Base-by-base conservation (phyloP, 805 yeast species). In the Candida methanosorbosa region DNA sequence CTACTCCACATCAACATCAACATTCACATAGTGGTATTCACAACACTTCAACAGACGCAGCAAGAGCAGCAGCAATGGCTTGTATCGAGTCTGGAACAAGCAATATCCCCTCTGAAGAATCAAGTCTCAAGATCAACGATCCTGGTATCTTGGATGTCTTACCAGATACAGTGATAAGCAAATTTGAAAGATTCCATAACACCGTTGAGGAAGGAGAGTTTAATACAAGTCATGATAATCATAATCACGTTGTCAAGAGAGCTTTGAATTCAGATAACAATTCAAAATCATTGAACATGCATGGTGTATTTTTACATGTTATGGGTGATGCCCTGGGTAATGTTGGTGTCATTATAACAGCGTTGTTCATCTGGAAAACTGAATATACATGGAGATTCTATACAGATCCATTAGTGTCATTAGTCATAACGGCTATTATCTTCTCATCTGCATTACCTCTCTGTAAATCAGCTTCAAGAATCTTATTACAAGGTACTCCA, bases 241-340 rank as follows among this genome's bases (percentile, higher is more conserved):
- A 52, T 32, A 48, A 48, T 28, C 57, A 52, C 34, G 46, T 37
- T 18, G 25, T 41, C n/a, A 43, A 49, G 31, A 46, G 35, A 29
- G 26, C 33, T 16, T 11, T 35, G 3, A 35, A 27, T 6, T 36
- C 39, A 14, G 40, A 42, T 23, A 50, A 54, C 34, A 28, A 64
- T 40, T 48, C 58, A 22, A 75, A 72, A 52, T 83, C 95, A n/a
- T 65, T 90, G 64, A 90, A 92, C 59, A 90, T 90, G 97, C 88
- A 85, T 49, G 98, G 98, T 43, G 97, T 90, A 3, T 92, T 85
- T 53, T 66, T 90, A 51, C 98, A 90, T 53, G 98, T 92, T 11
- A 42, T 92, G 46, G 97, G 97, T 30, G 98, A 90, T 59, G 97
- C 97, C 1, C 66, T 90, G 37, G 97, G 98, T 42, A 90, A 90